These are phyloP conservation scores for Yarrowia osloensis DNA, from an alignment of 805 yeast genomes.

Conservation along the genomic window DNA sequence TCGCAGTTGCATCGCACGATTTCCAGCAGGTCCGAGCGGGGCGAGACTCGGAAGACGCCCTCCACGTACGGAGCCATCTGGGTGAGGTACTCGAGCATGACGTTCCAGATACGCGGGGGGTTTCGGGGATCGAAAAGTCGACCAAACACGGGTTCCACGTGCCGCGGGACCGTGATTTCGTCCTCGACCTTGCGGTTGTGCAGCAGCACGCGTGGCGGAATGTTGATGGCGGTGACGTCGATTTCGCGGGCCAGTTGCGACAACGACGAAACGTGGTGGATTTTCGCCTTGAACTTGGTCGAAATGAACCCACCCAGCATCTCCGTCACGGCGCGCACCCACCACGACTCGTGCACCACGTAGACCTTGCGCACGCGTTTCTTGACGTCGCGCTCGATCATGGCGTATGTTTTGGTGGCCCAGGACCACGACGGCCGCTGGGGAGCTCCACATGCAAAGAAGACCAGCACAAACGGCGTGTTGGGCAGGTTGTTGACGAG, in stretches of 20 bases:
- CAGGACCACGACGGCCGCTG: conserved; percentile 65
- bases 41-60: conserved; percentile 36
- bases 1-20: conserved; percentile 43
- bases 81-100: conserved; percentile 33
- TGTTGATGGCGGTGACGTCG: conserved; percentile 75
- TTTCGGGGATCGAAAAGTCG: conserved; percentile 36
- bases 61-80: conserved; percentile 28
- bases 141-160: conserved; percentile 42
- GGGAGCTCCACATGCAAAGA: conserved; percentile 82
- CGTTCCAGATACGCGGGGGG: conserved; percentile 43
- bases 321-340: conserved; percentile 74
- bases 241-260: conserved; percentile 59
- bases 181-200: conserved; percentile 60
- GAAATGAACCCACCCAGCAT: conserved; percentile 64
- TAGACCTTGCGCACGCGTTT: conserved; percentile 62
- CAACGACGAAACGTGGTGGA: conserved; percentile 52
- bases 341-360: conserved; percentile 90
- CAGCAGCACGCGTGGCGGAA: conserved; percentile 72
- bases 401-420: conserved; percentile 60
- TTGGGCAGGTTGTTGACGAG: conserved; percentile 61
- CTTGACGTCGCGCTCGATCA: conserved; percentile 58
- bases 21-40: conserved; percentile 37
- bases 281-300: conserved; percentile 48
- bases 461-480: conserved; percentile 63
- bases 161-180: conserved; percentile 53